phyloP scores from a whole-genome alignment of 225 moss, liverwort and hornwort species.

The Asterella californica region DNA sequence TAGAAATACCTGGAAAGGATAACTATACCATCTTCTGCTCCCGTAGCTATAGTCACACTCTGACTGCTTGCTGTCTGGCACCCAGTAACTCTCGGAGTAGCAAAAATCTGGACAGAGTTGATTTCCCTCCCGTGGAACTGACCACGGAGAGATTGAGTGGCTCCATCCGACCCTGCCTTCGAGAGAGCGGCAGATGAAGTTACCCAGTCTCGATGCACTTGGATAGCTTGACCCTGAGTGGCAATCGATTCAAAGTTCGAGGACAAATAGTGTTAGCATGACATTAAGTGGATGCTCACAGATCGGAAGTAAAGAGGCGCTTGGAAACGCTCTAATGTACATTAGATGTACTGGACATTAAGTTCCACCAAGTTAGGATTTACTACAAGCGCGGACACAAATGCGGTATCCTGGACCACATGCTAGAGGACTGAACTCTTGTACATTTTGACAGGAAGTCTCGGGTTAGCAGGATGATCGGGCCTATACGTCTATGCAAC shows the following conservation, averaged over 20 bases:
- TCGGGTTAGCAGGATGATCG: no score
- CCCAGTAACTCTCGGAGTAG: constrained; percentile 24
- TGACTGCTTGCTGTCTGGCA: constrained; percentile 12
- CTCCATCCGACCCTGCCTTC: constrained; percentile 25
- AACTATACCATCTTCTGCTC: constrained; percentile 88
- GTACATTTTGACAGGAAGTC: no score
- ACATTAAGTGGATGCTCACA: not conserved
- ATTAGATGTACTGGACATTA: not conserved
- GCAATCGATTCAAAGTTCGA: not conserved
- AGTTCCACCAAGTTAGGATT: not conserved
- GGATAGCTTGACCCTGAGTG: constrained; percentile 69
- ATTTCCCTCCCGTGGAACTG: constrained; percentile 99
- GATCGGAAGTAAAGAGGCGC: not conserved
- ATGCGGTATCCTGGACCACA: no score
- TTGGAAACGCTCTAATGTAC: not conserved
- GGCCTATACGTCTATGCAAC: no score
- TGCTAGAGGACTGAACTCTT: no score
- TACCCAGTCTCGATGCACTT: constrained; percentile 69
- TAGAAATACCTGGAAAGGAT: constrained; percentile 60
- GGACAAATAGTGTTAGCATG: not conserved
- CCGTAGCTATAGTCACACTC: constrained; percentile 73
- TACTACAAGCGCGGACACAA: not conserved
- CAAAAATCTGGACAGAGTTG: constrained; percentile 67
- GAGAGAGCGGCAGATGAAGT: constrained; percentile 11
- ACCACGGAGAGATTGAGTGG: constrained; percentile 62